A percentile compares a stretch with the other conserved stretches of the same genome.
These are phyloP conservation scores for Cordyceps fumosorosea DNA, from an alignment of 2,329 filamentous ascomycete species.

Conservation along the genomic window DNA sequence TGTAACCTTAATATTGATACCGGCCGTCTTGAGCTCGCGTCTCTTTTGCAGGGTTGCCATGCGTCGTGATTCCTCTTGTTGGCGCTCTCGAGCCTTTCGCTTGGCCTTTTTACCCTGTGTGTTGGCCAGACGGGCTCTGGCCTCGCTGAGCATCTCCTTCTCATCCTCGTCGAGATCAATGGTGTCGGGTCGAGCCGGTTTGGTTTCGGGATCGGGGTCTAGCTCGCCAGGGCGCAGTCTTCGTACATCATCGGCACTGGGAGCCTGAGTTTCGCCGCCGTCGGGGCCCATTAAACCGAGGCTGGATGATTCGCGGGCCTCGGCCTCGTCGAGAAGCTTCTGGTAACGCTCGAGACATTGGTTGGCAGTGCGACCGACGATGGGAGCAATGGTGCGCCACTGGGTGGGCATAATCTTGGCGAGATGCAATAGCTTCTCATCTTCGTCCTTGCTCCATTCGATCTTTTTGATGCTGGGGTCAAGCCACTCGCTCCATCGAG, in stretches of 20 bases:
- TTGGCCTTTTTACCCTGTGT: slow-evolving; percentile 99
- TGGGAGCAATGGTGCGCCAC: slow-evolving; percentile 96
- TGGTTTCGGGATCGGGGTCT: slow-evolving; percentile 95
- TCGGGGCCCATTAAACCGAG: slow-evolving; percentile 79
- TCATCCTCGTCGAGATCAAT: slow-evolving; percentile 98
- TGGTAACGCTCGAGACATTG: slow-evolving; percentile 97
- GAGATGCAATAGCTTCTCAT: slow-evolving; percentile 92
- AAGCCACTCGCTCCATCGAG: slow-evolving; percentile 96
- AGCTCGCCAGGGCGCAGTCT: slow-evolving; percentile 85
- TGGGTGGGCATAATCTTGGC: slow-evolving; percentile 98
- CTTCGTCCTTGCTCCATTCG: slow-evolving; percentile 97
- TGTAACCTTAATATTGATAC: slow-evolving; percentile 94
- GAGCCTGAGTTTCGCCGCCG: slow-evolving; percentile 79
- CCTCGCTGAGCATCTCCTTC: slow-evolving; percentile 98
- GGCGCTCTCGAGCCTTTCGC: slow-evolving; percentile 89
- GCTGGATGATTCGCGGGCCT: slow-evolving; percentile 78
- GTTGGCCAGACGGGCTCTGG: slow-evolving; percentile 90
- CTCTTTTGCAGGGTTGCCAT: slow-evolving; percentile 90
- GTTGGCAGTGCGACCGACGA: slow-evolving; percentile 92
- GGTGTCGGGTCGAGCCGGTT: slow-evolving; percentile 90
- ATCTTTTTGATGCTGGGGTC: slow-evolving; percentile 97
- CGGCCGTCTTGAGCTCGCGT: slow-evolving; percentile 91
- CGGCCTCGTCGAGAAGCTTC: slow-evolving; percentile 91
- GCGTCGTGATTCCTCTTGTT: slow-evolving; percentile 88
- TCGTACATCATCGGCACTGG: slow-evolving; percentile 87